phyloP scores from a whole-genome alignment of 1,284 basidiomycete genomes.

The Cryptococcus depauperatus region DNA sequence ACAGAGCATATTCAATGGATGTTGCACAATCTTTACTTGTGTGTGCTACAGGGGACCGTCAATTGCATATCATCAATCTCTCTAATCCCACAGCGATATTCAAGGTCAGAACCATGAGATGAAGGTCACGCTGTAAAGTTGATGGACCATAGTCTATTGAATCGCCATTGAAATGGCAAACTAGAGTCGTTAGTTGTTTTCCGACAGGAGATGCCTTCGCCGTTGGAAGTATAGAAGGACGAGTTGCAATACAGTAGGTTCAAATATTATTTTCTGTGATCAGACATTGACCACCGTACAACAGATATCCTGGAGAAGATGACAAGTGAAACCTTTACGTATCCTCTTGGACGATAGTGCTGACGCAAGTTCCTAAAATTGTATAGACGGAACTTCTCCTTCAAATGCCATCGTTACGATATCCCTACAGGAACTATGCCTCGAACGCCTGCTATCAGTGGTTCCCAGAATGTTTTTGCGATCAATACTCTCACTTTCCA shows the following conservation, averaged over 20 bases:
- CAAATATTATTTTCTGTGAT: too few relatives aligned
- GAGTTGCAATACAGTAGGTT: conserved; percentile 88
- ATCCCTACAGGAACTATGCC: conserved; percentile 28
- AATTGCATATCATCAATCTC: conserved; percentile 82
- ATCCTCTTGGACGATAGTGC: background rate
- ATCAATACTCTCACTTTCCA: conserved; percentile 92
- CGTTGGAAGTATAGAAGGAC: conserved; percentile 87
- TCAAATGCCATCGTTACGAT: conserved; percentile 89
- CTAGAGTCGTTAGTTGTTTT: conserved; percentile 80
- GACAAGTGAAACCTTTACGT: conserved; percentile 22
- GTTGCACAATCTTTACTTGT: conserved; percentile 32
- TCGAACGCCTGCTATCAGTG: conserved; percentile 22
- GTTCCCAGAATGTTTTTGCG: conserved; percentile 64
- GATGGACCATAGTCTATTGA: conserved; percentile 54
- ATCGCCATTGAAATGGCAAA: conserved; percentile 91
- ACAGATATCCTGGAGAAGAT: conserved; percentile 25
- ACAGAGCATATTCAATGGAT: conserved; percentile 65
- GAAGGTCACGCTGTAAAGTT: conserved; percentile 1
- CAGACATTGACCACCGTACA: conserved; percentile 17
- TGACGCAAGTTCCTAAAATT: background rate
- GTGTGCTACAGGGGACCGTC: conserved; percentile 61
- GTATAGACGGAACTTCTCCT: conserved; percentile 69
- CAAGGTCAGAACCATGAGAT: conserved; percentile 52
- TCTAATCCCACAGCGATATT: conserved; percentile 66
- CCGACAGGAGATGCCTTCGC: conserved; percentile 74